Evolutionary conservation across 1,284 basidiomycete genomes (phyloP).

Genomic region (Sanguinoderma infundibulare): DNA sequence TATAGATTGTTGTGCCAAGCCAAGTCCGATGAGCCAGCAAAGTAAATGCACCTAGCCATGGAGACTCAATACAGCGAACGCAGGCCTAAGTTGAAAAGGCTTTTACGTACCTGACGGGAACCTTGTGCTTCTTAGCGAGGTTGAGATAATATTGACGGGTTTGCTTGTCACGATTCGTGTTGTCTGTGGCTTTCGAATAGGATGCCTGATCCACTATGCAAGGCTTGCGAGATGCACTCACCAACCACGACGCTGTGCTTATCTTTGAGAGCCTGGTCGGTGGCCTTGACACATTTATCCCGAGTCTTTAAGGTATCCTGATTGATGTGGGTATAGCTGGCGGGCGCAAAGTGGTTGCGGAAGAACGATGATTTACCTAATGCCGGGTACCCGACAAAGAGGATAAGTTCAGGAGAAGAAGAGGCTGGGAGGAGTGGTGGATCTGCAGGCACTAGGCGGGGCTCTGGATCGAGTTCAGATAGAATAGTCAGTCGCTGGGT

Average conservation of each 20-base stretch:
- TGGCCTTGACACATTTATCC: constrained; percentile 74
- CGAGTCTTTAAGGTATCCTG: constrained; percentile 82
- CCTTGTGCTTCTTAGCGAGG: constrained; percentile 58
- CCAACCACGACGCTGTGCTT: constrained; percentile 80
- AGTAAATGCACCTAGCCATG: constrained; percentile 66
- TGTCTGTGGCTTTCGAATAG: constrained; percentile 55
- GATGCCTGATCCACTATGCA: background rate
- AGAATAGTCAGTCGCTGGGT: background rate
- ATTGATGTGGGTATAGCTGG: constrained; percentile 82
- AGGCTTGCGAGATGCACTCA: constrained; percentile 37
- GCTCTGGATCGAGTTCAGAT: constrained; percentile 43
- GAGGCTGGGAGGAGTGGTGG: constrained; percentile 58
- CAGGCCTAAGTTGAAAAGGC: constrained; percentile 3
- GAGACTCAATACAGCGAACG: constrained; percentile 2
- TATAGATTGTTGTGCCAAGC: constrained; percentile 93
- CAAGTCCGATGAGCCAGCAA: constrained; percentile 73
- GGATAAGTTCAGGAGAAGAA: constrained; percentile 60
- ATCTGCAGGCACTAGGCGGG: constrained; percentile 64
- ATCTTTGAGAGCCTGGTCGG: constrained; percentile 56
- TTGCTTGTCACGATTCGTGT: constrained; percentile 77
- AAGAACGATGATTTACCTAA: constrained; percentile 90
- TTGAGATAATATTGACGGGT: constrained; percentile 76
- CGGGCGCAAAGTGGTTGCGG: constrained; percentile 66
- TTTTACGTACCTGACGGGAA: constrained; percentile 57
- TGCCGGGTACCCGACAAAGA: constrained; percentile 90